These are phyloP conservation scores for Brasenia schreberi DNA, from an alignment of 164 flowering plant species.

Conservation along the genomic window DNA sequence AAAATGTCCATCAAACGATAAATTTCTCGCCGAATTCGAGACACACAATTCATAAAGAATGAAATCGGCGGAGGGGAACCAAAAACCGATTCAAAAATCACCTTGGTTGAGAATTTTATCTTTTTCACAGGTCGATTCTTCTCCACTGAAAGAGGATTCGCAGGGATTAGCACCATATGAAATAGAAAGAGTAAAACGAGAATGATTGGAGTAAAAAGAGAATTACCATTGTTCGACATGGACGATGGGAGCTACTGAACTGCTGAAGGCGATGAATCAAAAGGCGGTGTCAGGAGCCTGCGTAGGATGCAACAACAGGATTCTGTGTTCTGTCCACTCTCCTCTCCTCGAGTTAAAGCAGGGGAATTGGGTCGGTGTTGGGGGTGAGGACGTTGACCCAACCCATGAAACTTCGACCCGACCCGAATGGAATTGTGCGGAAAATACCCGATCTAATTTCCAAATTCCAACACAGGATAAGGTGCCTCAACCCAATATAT, in stretches of 20 bases:
- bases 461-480: too few relatives aligned
- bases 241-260: neutral
- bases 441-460: too few relatives aligned
- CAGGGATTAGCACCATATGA: neutral
- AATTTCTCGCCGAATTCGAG: neutral
- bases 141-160: slow-evolving; percentile 29
- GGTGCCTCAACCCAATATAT: too few relatives aligned
- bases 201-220: neutral
- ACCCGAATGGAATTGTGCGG: too few relatives aligned
- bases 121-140: slow-evolving; percentile 39
- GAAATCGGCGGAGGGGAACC: neutral
- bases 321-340: too few relatives aligned
- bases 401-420: too few relatives aligned
- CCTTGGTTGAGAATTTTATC: slow-evolving; percentile 30
- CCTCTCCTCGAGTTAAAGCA: too few relatives aligned
- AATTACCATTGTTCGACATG: neutral
- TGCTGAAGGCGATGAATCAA: neutral
- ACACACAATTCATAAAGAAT: neutral
- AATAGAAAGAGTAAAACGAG: neutral
- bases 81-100: neutral
- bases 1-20: neutral
- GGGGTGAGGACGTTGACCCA: too few relatives aligned
- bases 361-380: too few relatives aligned
- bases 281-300: too few relatives aligned
- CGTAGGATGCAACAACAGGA: too few relatives aligned